Conservation (phyloP, 2,329 filamentous ascomycete species). For the Epichloe uncinata region DNA sequence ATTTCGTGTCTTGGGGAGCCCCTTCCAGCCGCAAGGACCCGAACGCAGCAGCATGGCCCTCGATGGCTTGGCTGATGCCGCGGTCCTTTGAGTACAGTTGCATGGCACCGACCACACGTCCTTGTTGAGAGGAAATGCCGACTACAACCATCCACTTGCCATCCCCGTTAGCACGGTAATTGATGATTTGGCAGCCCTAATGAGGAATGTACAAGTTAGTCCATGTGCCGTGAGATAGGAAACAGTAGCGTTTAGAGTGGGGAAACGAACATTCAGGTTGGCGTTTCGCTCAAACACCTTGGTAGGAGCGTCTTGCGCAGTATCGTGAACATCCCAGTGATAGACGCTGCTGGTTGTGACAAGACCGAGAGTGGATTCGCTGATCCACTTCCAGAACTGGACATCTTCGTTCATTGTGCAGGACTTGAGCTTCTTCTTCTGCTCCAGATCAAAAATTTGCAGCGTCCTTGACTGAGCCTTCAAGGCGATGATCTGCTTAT, state of each 20-base stretch:
- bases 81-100: constrained; percentile 94
- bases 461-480: constrained; percentile 89
- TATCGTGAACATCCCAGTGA: constrained; percentile 95
- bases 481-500: constrained; percentile 86
- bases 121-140: constrained; percentile 86
- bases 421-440: constrained; percentile 94
- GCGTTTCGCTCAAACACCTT: constrained; percentile 93
- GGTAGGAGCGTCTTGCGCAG: constrained; percentile 61
- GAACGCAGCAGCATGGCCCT: constrained; percentile 92
- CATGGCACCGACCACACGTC: constrained; percentile 89
- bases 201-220: constrained; percentile 3
- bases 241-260: background rate
- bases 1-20: constrained; percentile 73
- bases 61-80: constrained; percentile 94
- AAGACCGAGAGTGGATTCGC: constrained; percentile 72
- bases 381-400: constrained; percentile 99
- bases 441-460: constrained; percentile 90
- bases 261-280: constrained; percentile 61
- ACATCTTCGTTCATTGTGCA: constrained; percentile 95
- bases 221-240: background rate
- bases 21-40: constrained; percentile 81
- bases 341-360: constrained; percentile 86
- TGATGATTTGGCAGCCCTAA: constrained; percentile 96
- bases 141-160: constrained; percentile 98
- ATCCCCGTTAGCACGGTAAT: constrained; percentile 91